Conservation (phyloP, 2,329 filamentous ascomycete species). For the Trichoderma breve region DNA sequence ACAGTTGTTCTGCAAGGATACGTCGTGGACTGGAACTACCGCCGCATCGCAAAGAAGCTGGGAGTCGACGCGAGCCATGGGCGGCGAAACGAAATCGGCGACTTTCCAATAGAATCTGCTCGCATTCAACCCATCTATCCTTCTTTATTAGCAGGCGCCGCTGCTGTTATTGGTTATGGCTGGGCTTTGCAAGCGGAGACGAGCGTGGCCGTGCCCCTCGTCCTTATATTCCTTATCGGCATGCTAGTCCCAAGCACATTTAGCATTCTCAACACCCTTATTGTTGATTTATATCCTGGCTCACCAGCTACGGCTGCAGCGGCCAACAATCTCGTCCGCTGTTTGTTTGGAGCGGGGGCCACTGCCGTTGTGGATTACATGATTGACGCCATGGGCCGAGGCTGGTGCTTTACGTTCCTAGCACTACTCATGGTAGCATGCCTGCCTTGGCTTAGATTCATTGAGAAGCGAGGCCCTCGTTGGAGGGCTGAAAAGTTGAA, state of each 20-base stretch:
- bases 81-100: conserved; percentile 50
- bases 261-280: conserved; percentile 60
- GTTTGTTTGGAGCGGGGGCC: conserved; percentile 56
- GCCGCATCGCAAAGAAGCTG: conserved; percentile 60
- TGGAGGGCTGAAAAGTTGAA: conserved; percentile 53
- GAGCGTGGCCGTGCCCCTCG: conserved; percentile 53
- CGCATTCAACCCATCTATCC: conserved; percentile 55
- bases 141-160: conserved; percentile 53
- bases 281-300: conserved; percentile 62
- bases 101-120: conserved; percentile 55
- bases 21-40: conserved; percentile 66
- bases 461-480: conserved; percentile 47
- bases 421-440: conserved; percentile 48
- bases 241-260: conserved; percentile 60
- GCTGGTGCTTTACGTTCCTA: conserved; percentile 62
- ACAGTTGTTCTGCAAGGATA: conserved; percentile 56
- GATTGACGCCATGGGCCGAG: conserved; percentile 55
- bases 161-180: conserved; percentile 54
- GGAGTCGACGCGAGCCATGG: conserved; percentile 61
- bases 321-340: conserved; percentile 63
- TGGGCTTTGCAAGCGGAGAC: conserved; percentile 54
- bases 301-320: conserved; percentile 62
- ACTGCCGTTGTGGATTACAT: conserved; percentile 60
- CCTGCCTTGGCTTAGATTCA: conserved; percentile 49
- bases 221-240: conserved; percentile 57